phyloP scores from a whole-genome alignment of 768 basidiomycete species.

The Boletus rubropictus region DNA sequence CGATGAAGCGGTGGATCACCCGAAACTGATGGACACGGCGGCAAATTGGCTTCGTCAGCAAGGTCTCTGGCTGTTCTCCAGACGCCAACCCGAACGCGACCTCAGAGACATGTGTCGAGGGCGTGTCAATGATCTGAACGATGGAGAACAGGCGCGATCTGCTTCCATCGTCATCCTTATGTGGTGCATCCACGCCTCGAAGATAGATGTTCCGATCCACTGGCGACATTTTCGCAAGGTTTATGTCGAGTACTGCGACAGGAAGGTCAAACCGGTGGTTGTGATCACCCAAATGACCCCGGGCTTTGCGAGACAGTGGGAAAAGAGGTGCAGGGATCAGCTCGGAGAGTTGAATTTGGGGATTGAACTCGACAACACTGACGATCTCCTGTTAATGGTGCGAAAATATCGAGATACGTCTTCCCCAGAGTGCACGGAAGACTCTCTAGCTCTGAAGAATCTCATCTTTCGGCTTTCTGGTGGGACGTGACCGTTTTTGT shows the following conservation, averaged over 20 bases:
- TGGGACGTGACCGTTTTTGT: not conserved
- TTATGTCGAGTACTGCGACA: slow-evolving; percentile 22
- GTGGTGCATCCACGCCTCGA: slow-evolving; percentile 29
- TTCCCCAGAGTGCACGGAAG: slow-evolving; percentile 17
- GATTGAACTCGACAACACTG: not conserved
- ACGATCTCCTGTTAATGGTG: slow-evolving; percentile 12
- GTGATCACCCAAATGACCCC: slow-evolving; percentile 24
- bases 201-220: slow-evolving; percentile 24
- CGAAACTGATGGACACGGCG: slow-evolving; percentile 17
- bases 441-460: slow-evolving; percentile 15
- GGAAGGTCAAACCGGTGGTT: slow-evolving; percentile 23
- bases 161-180: slow-evolving; percentile 16
- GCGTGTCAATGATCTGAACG: slow-evolving; percentile 11
- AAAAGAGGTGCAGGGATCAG: slow-evolving; percentile 17
- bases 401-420: slow-evolving; percentile 11
- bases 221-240: slow-evolving; percentile 26
- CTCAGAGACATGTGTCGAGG: slow-evolving; percentile 17
- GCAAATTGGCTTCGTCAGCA: slow-evolving; percentile 20
- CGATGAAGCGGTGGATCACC: slow-evolving; percentile 22
- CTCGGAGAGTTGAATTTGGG: slow-evolving; percentile 10
- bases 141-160: slow-evolving; percentile 5
- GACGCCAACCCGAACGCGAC: slow-evolving; percentile 19
- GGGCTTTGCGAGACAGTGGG: slow-evolving; percentile 12
- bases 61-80: slow-evolving; percentile 13
- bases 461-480: slow-evolving; percentile 15